phyloP scores from a whole-genome alignment of 176 grass and related monocot species.

The Oryza meyeriana region DNA sequence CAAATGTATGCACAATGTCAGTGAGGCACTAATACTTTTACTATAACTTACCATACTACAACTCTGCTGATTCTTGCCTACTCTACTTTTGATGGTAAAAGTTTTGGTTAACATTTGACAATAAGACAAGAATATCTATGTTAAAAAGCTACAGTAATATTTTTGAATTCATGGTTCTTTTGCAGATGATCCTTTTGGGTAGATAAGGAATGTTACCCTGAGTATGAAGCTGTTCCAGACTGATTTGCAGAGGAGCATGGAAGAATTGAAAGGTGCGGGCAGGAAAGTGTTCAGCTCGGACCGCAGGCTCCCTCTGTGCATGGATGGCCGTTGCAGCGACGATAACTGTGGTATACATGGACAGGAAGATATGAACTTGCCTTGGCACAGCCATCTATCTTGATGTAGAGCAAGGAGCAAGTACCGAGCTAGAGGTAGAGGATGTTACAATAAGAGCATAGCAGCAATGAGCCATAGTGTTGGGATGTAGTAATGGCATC shows the following conservation, averaged over 20 bases:
- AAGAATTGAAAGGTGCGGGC: not conserved
- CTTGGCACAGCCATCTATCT: not conserved
- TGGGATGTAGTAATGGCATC: not conserved
- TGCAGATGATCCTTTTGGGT: not conserved
- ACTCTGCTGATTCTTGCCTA: not conserved
- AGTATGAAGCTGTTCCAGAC: conserved; percentile 23
- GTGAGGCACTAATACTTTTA: not conserved
- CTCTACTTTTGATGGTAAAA: not conserved
- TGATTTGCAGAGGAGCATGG: not conserved
- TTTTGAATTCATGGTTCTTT: not conserved
- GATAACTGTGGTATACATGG: not conserved
- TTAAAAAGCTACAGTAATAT: not conserved
- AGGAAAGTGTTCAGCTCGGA: not conserved
- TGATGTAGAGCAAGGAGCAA: not conserved
- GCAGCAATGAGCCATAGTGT: not conserved
- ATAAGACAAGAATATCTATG: not conserved
- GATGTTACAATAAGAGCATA: not conserved
- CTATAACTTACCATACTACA: not conserved
- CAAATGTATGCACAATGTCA: not conserved
- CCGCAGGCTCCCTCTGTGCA: conserved; percentile 5
- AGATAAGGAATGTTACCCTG: conserved; percentile 6
- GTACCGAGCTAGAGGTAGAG: not conserved
- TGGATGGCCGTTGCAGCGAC: not conserved
- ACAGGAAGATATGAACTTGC: not conserved
- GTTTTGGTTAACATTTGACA: not conserved